Evolutionary conservation across 345 rosid species (phyloP), one percentile per base, ranked within the genome.

Genomic region (Pelargonium nanum): DNA sequence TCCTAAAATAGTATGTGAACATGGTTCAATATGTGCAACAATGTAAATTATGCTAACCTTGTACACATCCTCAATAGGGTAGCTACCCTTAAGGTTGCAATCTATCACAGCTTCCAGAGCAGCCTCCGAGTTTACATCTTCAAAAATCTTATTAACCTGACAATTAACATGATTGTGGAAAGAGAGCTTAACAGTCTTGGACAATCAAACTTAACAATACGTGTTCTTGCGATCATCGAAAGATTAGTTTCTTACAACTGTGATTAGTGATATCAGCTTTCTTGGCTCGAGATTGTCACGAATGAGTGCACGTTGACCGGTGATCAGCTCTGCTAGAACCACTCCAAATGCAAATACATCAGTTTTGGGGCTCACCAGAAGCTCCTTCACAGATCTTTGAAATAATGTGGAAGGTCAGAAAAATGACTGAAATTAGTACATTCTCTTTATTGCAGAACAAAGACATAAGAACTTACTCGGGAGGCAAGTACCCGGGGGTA

Each of bases 401-500:
- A 4, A 56, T 12, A 17, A 25, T 19, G 2, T 21, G n/a, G 12
- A 23, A 55, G 26, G 26, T 55, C 24, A 25, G 24, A 22, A 22
- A 2, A 17, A 22, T 19, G 9, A 9, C 22, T 24, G 6, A 21
- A 9, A 55, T 55, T 55, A 12, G 19, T 17, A 50, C 19, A 16
- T 24, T 20, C 21, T 0, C 6, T 13, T 4, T 21, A 60, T 7
- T 26, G 20, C n/a, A 23, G n/a, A 71, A 24, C 19, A 24, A 9
- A 19, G 40, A 20, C 20, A 0, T 30, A 5, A 45, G 24, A 17
- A 66, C 70, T 65, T 72, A 85, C 88, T 85, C 86, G 0, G 88
- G 88, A 22, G 88, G 83, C 50, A 83, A 84, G 61, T 85, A 85
- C 65, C 88, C 88, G 6, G 88, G 92, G 17, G 85, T 85, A 25